Percentiles rank a stretch among this genome's conserved stretches.
These are phyloP conservation scores for Purpureocillium lavendulum DNA, from an alignment of 2,329 filamentous ascomycete genomes.

Conservation along the genomic window DNA sequence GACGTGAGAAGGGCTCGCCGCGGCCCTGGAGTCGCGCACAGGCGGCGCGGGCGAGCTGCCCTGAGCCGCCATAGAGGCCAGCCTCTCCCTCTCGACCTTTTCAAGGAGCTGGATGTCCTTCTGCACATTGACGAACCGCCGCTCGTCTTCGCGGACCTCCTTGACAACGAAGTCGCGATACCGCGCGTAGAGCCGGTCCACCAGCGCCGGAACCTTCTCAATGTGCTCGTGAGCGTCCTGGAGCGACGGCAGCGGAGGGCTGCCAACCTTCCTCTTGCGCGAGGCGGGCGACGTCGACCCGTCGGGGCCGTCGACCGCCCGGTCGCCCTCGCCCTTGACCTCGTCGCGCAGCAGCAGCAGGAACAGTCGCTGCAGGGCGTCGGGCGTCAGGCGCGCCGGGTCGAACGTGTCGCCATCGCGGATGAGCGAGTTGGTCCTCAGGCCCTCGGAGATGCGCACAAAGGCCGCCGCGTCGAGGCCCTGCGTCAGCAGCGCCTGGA, in stretches of 20 bases:
- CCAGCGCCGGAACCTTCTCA: constrained; percentile 60
- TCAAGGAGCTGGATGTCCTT: constrained; percentile 63
- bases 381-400: constrained; percentile 62
- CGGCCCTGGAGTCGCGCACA: constrained; percentile 22
- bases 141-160: constrained; percentile 69
- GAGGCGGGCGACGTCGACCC: constrained; percentile 45
- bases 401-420: constrained; percentile 65
- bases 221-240: constrained; percentile 58
- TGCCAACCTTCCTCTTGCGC: constrained; percentile 68
- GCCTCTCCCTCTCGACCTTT: constrained; percentile 30
- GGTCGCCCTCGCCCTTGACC: constrained; percentile 41
- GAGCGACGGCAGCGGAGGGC: constrained; percentile 54
- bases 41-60: constrained; percentile 21
- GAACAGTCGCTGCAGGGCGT: constrained; percentile 73
- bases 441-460: constrained; percentile 60
- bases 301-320: constrained; percentile 24
- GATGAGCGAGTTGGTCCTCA: constrained; percentile 67
- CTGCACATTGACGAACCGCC: constrained; percentile 52
- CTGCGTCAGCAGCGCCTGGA: constrained; percentile 66
- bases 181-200: constrained; percentile 64
- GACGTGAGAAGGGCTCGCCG: constrained; percentile 14
- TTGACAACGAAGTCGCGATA: constrained; percentile 64
- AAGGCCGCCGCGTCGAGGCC: constrained; percentile 61
- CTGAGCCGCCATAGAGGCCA: constrained; percentile 24
- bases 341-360: constrained; percentile 69